Percentiles rank a stretch among this genome's conserved stretches.
phyloP scores from a whole-genome alignment of 1,284 basidiomycete species.

The Mycena sp. region DNA sequence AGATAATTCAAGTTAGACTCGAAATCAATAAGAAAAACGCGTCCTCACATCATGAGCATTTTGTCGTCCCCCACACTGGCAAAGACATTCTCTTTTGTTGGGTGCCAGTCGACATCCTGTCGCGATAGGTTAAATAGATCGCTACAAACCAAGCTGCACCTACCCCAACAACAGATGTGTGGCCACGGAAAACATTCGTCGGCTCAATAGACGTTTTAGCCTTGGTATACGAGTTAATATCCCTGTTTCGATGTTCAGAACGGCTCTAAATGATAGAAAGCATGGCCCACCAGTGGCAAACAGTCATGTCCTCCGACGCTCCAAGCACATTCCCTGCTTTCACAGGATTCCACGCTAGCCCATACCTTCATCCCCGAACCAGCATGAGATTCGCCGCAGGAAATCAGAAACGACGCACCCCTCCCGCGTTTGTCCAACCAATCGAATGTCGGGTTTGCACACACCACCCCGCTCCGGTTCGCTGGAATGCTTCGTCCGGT shows the following conservation, averaged over 20 bases:
- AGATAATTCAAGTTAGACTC: slow-evolving; percentile 47
- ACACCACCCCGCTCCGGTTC: slow-evolving; percentile 88
- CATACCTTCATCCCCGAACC: slow-evolving; percentile 71
- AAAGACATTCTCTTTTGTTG: slow-evolving; percentile 86
- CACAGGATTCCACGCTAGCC: slow-evolving; percentile 91
- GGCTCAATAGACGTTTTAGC: slow-evolving; percentile 85
- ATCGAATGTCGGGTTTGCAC: slow-evolving; percentile 91
- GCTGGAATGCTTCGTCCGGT: slow-evolving; percentile 96
- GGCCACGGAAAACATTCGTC: slow-evolving; percentile 86
- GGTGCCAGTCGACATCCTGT: slow-evolving; percentile 98
- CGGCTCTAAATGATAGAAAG: slow-evolving; percentile 22
- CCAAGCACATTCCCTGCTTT: slow-evolving; percentile 90
- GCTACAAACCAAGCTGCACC: slow-evolving; percentile 44
- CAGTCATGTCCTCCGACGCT: slow-evolving; percentile 95
- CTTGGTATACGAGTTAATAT: slow-evolving; percentile 91
- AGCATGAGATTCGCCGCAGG: slow-evolving; percentile 10
- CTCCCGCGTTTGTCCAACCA: slow-evolving; percentile 92
- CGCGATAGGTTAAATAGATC: slow-evolving; percentile 19
- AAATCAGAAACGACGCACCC: slow-evolving; percentile 68
- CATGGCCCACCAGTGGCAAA: slow-evolving; percentile 87
- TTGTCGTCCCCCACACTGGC: slow-evolving; percentile 98
- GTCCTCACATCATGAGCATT: slow-evolving; percentile 86
- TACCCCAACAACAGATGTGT: slow-evolving; percentile 91
- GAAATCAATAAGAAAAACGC: slow-evolving; percentile 22
- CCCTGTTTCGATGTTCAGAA: slow-evolving; percentile 64